phyloP scores from a whole-genome alignment of 1,284 basidiomycete genomes.

The Puccinia hordei region DNA sequence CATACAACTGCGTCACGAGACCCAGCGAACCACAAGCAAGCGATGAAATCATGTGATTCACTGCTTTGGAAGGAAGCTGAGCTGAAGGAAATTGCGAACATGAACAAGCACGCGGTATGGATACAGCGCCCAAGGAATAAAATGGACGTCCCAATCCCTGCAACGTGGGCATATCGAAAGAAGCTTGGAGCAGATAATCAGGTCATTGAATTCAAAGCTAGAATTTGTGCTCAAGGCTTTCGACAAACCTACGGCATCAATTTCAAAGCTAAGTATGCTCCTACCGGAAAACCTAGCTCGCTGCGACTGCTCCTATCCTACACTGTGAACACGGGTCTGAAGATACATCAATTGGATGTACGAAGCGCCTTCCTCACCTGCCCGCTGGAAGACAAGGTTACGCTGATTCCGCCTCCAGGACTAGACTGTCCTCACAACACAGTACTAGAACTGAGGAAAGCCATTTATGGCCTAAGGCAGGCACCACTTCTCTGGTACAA shows the following conservation, averaged over 20 bases:
- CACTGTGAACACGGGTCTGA: neutral
- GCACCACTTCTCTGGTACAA: constrained; percentile 10
- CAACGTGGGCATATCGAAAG: neutral
- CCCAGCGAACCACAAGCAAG: neutral
- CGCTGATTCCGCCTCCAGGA: neutral
- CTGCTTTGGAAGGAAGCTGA: neutral
- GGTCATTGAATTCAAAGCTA: neutral
- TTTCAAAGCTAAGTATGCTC: neutral
- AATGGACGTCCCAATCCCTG: neutral
- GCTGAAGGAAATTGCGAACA: neutral
- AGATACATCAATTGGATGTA: constrained; percentile 13
- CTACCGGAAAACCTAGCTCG: neutral
- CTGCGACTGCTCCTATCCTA: neutral
- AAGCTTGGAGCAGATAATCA: neutral
- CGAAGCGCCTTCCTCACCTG: neutral
- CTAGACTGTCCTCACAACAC: neutral
- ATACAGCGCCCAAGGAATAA: too few species aligned
- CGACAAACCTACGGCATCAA: neutral
- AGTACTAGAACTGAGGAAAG: neutral
- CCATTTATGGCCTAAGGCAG: constrained; percentile 13
- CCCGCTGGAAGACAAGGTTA: neutral
- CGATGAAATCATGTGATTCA: neutral
- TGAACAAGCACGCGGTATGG: neutral
- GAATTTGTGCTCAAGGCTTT: neutral
- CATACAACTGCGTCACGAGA: too few species aligned